Base-by-base conservation (phyloP, 1,139 yeast species). In the Trichomonascaceae sp. region DNA sequence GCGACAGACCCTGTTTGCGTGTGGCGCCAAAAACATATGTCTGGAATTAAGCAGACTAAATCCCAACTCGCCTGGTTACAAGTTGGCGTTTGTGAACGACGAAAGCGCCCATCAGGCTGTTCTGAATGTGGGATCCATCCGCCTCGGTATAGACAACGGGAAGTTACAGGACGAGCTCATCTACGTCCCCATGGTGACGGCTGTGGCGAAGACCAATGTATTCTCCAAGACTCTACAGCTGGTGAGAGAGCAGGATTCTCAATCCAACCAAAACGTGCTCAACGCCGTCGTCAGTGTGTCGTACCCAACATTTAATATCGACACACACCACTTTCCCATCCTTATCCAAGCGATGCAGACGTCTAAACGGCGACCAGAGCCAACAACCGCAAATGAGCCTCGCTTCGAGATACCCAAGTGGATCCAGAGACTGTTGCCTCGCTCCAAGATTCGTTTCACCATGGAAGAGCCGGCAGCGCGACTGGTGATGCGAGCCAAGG, bases 101-200 rank as follows among this genome's bases (percentile, higher is more conserved):
- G 62, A 58, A 29, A 42, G 47, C 16, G 65, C 66, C 4, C 67
- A 62, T 40, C 67, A 62, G 42, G 59, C 61, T 3, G 52, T 60
- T 9, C 43, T 58, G 35, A 46, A 62, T 6, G 43, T 57, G 8
- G 52, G 59, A n/a, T 56, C 65, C 5, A 36, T 58, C 26, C 51
- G 55, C 14, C 42, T 59, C 28, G 64, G 60, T 5, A 32, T 46
- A n/a, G 45, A 43, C 20, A 33, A 33, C 22, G 39, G 42, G 13
- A 42, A 36, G 11, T 35, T 43, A n/a, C 58, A 55, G 30, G 62
- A 59, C 30, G 65, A 61, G 37, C 39, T 62, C 5, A 42, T 60
- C 5, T 60, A 60, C 36, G 47, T 60, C 11, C 67, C 67, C 0
- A 44, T 60, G 47, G 46, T 59, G 16, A 54, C 65, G 2, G 38